Conservation (phyloP, 2,329 filamentous ascomycete genomes). For the Claviceps cyperi region DNA sequence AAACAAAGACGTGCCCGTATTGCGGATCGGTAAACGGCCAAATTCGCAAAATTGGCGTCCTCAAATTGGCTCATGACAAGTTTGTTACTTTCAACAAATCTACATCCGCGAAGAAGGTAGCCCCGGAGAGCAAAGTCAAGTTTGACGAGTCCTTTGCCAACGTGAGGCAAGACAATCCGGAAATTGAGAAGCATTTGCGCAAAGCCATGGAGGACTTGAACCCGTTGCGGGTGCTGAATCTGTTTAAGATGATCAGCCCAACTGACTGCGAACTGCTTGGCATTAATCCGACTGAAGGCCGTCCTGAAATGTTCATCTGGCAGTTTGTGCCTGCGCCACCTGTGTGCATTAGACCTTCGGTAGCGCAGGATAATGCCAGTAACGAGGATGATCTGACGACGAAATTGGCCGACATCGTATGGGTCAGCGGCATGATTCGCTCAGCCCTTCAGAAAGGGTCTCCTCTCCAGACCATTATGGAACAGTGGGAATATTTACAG, state of each 20-base stretch:
- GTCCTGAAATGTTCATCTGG: constrained; percentile 96
- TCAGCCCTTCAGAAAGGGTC: constrained; percentile 73
- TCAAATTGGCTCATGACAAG: constrained; percentile 91
- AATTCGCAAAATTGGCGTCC: constrained; percentile 80
- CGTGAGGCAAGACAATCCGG: constrained; percentile 62
- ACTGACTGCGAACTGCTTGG: constrained; percentile 85
- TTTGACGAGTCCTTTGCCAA: constrained; percentile 79
- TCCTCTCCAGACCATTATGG: constrained; percentile 79
- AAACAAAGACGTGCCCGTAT: constrained; percentile 70
- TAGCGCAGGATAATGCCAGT: constrained; percentile 81
- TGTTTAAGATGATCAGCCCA: constrained; percentile 78
- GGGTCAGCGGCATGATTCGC: constrained; percentile 77
- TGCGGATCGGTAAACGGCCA: constrained; percentile 78
- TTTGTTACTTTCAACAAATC: constrained; percentile 81
- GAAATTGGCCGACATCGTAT: constrained; percentile 91
- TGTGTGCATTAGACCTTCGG: constrained; percentile 85
- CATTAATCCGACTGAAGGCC: constrained; percentile 69
- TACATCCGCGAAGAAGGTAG: constrained; percentile 68
- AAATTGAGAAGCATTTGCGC: constrained; percentile 79
- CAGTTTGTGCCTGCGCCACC: constrained; percentile 89
- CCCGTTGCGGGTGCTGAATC: constrained; percentile 71
- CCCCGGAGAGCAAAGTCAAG: constrained; percentile 64
- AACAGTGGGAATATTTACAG: constrained; percentile 96
- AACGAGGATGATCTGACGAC: constrained; percentile 95
- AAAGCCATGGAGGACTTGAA: constrained; percentile 93